Base-by-base conservation (phyloP, 306 rosid species). In the Quercus cerris region DNA sequence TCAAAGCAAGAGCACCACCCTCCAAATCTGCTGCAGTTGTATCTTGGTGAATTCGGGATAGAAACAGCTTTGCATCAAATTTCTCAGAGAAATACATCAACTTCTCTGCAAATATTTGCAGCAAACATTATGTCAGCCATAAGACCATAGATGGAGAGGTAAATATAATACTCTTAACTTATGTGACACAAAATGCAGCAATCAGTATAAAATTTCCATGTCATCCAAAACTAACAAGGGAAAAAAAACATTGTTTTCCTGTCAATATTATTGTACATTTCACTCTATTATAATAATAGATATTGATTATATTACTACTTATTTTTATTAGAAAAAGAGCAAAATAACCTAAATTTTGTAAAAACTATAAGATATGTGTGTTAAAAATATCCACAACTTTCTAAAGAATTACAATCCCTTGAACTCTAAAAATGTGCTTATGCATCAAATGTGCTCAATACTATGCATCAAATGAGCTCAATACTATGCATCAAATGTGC, bases 11-110 rank as follows among this genome's bases (percentile, higher is more conserved):
- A 55, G 94, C 98, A 71, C 99, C 99, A 61, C 84, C 86, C 88
- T 93, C 99, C 89, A 95, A 86, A 77, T 93, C 99, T 5, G 94
- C 96, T 59, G 97, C 87, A 81, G 86, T 83, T 71, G 99, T 90
- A 44, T 87, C 89, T 73, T 83, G 83, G 88, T 95, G 99, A 79
- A 95, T 90, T 75, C 97, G 96, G 52, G 98, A 87, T 75, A 95
- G 84, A 83, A 95, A 95, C 81, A 95, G 73, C 84, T 93, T 93
- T 58, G 97, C 92, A 82, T 95, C 98, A 68, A 95, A 95, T 59
- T 82, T 87, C 84, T 95, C 99, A 83, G 99, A 95, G 85, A 91
- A 91, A 83, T 88, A 95, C 82, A 93, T 31, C 85, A 95, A 86
- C 80, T 95, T 95, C 81, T 95, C 99, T 95, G 99, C 76, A 77